phyloP scores from a whole-genome alignment of 106 monocot species.

The Triglochin maritima region DNA sequence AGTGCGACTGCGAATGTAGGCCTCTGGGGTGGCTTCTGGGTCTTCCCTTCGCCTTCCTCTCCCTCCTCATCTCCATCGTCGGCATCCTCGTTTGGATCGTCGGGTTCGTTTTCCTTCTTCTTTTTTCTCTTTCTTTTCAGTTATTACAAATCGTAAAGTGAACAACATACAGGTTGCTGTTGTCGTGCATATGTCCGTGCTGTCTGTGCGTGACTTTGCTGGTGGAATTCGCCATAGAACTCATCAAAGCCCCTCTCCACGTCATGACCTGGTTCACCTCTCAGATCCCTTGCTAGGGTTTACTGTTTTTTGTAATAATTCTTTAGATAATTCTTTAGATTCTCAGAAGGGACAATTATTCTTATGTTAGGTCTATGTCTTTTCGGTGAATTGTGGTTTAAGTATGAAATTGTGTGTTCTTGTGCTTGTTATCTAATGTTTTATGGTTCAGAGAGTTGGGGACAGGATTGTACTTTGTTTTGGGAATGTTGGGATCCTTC shows the following conservation, averaged over 20 bases:
- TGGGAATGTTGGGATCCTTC: background rate
- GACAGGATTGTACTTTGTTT: background rate
- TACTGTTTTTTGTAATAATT: too few relatives aligned
- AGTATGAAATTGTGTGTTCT: background rate
- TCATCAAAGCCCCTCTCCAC: constrained; percentile 88
- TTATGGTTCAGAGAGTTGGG: too few relatives aligned
- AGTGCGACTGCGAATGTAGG: constrained; percentile 55
- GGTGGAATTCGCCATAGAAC: constrained; percentile 88
- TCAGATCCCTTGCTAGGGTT: constrained; percentile 41
- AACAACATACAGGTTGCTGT: constrained; percentile 33
- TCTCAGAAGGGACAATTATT: too few relatives aligned
- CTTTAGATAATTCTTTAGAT: too few relatives aligned
- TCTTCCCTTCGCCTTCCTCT: constrained; percentile 80
- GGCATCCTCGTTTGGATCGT: constrained; percentile 37
- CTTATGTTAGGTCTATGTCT: too few relatives aligned
- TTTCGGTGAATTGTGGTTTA: background rate
- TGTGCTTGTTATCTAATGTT: background rate
- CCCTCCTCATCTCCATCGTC: constrained; percentile 16
- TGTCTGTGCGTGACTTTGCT: constrained; percentile 89
- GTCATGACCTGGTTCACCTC: constrained; percentile 92
- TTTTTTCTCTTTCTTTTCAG: constrained; percentile 2
- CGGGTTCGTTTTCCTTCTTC: constrained; percentile 9
- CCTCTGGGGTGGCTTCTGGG: constrained; percentile 93
- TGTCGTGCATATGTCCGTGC: constrained; percentile 96
- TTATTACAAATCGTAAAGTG: too few relatives aligned